Evolutionary conservation across 768 basidiomycete species (phyloP).

Genomic region (Tricholoma saponaceum): DNA sequence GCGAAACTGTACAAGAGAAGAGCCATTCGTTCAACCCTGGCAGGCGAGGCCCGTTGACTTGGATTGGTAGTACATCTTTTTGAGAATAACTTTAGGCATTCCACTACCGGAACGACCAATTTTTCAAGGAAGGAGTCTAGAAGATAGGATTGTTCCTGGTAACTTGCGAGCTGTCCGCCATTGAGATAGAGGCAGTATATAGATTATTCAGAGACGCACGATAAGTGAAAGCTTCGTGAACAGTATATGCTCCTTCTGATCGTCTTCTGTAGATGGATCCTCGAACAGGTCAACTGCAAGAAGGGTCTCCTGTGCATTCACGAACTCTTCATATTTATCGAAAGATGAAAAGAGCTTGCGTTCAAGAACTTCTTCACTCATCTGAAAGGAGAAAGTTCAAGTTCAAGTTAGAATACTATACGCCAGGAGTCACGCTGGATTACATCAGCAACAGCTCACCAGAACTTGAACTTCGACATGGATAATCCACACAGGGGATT

Average conservation of each 20-base stretch:
- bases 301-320: slow-evolving; percentile 45
- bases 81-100: slow-evolving; percentile 54
- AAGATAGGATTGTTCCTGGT: slow-evolving; percentile 91
- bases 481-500: slow-evolving; percentile 16
- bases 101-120: slow-evolving; percentile 73
- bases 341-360: slow-evolving; percentile 50
- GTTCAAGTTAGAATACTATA: too few relatives aligned
- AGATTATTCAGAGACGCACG: slow-evolving; percentile 34
- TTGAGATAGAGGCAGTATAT: neutral
- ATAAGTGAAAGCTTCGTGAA: slow-evolving; percentile 43
- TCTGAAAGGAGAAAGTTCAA: too few relatives aligned
- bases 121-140: slow-evolving; percentile 85
- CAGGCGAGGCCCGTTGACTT: slow-evolving; percentile 23
- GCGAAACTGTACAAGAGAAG: slow-evolving; percentile 72
- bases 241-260: slow-evolving; percentile 34
- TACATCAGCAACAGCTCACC: too few relatives aligned
- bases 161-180: slow-evolving; percentile 68
- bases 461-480: too few relatives aligned
- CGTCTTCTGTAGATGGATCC: slow-evolving; percentile 40
- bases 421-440: too few relatives aligned
- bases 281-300: slow-evolving; percentile 42
- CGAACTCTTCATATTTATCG: slow-evolving; percentile 59
- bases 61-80: slow-evolving; percentile 32
- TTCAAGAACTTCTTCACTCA: slow-evolving; percentile 39
- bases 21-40: slow-evolving; percentile 50